Evolutionary conservation across 2,329 filamentous ascomycete species (phyloP).

Genomic region (Colletotrichum sp.): DNA sequence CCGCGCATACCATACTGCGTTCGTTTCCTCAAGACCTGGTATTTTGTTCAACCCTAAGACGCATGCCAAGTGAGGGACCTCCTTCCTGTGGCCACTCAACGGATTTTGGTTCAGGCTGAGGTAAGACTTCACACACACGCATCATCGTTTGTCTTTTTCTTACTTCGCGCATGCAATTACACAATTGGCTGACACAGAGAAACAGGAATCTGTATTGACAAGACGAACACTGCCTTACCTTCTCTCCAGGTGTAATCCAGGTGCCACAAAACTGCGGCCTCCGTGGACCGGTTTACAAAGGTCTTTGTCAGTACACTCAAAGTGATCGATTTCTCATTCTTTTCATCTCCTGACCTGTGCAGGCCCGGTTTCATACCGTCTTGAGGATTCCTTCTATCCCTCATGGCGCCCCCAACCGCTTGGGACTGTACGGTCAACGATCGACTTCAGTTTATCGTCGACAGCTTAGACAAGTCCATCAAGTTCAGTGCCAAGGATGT

Average conservation of each 20-base stretch:
- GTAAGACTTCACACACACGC: not conserved
- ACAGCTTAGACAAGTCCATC: not conserved
- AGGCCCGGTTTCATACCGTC: not conserved
- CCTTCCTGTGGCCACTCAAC: not conserved
- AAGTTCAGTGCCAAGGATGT: not conserved
- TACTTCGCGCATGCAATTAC: not conserved
- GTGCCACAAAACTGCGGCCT: not conserved
- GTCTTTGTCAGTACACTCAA: not conserved
- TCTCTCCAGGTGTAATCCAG: not conserved
- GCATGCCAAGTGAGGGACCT: not conserved
- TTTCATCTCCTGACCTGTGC: not conserved
- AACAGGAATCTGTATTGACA: too few species aligned
- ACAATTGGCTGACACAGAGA: not conserved
- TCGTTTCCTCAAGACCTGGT: not conserved
- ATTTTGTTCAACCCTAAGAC: not conserved
- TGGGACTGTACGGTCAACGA: not conserved
- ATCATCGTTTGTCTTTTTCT: not conserved
- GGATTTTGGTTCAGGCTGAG: not conserved
- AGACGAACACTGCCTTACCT: not conserved
- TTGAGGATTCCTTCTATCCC: not conserved
- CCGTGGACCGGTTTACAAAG: not conserved
- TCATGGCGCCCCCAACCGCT: not conserved
- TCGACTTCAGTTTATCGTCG: not conserved
- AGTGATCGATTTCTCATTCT: not conserved
- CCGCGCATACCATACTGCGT: not conserved